A percentile compares a stretch with the other conserved stretches of the same genome.
phyloP scores from a whole-genome alignment of 331 rosid genomes.

The Phaseolus coccineus region DNA sequence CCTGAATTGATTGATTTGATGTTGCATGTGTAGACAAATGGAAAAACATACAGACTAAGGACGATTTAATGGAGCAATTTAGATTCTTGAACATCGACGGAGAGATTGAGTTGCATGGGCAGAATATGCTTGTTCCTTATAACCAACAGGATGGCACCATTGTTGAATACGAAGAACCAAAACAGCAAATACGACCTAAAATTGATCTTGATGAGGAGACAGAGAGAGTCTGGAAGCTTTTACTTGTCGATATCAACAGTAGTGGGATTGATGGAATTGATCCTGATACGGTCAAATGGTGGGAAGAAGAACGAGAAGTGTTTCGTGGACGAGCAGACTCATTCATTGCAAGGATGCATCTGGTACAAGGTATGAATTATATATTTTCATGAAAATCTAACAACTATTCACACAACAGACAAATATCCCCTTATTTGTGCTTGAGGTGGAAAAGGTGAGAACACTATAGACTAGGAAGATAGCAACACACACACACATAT shows the following conservation, averaged over 20 bases:
- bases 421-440: too few relatives aligned
- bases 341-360: constrained; percentile 91
- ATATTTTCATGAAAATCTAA: too few relatives aligned
- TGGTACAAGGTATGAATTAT: constrained; percentile 68
- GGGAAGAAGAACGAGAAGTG: constrained; percentile 88
- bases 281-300: constrained; percentile 72
- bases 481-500: too few relatives aligned
- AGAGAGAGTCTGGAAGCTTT: constrained; percentile 80
- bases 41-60: constrained; percentile 49
- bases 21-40: constrained; percentile 42
- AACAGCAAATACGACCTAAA: constrained; percentile 55
- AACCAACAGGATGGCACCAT: too few relatives aligned
- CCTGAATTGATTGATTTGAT: constrained; percentile 49
- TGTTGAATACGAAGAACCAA: too few relatives aligned
- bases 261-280: constrained; percentile 85
- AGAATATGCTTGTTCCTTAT: too few relatives aligned
- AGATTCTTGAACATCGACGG: constrained; percentile 58
- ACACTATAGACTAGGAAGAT: too few relatives aligned
- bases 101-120: constrained; percentile 12
- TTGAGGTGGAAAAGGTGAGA: too few relatives aligned
- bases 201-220: constrained; percentile 90
- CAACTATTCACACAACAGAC: too few relatives aligned
- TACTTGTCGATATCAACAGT: constrained; percentile 72
- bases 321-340: constrained; percentile 87
- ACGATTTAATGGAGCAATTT: constrained; percentile 59